phyloP scores from a whole-genome alignment of 129 eudicot genomes.

The Solidago caesia region DNA sequence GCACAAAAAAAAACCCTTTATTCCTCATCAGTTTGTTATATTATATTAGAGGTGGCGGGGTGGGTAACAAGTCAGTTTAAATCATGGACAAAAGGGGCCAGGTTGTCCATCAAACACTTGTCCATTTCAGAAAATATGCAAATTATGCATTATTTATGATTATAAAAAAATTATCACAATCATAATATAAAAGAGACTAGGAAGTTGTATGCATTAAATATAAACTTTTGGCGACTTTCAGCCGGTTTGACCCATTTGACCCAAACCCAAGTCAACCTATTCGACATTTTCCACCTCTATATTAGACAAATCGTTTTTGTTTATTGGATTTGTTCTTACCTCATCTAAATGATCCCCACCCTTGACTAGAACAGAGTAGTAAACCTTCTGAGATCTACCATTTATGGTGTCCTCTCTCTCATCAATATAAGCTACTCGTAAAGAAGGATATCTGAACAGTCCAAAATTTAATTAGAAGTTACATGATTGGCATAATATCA shows the following conservation, averaged over 20 bases:
- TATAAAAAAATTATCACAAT: not conserved
- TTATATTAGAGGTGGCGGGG: not conserved
- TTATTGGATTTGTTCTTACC: conserved; percentile 38
- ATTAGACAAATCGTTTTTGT: not conserved
- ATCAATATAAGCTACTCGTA: conserved; percentile 93
- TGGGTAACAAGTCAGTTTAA: not conserved
- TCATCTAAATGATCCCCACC: conserved; percentile 95
- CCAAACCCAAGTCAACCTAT: not conserved
- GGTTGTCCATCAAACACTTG: not conserved
- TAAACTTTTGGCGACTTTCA: not conserved
- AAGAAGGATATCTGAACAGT: conserved; percentile 76
- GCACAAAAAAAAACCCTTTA: not conserved
- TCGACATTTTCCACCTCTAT: not conserved
- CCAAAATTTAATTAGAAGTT: conserved; percentile 19
- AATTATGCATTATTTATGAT: not conserved
- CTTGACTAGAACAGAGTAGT: conserved; percentile 95
- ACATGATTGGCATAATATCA: not conserved
- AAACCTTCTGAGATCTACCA: conserved; percentile 68
- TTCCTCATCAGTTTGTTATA: conserved; percentile 16
- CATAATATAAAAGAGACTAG: not conserved
- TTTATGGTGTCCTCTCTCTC: conserved; percentile 69
- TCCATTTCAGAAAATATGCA: not conserved
- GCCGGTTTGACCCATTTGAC: not conserved
- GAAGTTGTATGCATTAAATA: not conserved
- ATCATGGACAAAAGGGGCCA: not conserved